A percentile compares a stretch with the other conserved stretches of the same genome.
phyloP scores from a whole-genome alignment of 805 yeast genomes.

The Scheffersomyces ergatensis region DNA sequence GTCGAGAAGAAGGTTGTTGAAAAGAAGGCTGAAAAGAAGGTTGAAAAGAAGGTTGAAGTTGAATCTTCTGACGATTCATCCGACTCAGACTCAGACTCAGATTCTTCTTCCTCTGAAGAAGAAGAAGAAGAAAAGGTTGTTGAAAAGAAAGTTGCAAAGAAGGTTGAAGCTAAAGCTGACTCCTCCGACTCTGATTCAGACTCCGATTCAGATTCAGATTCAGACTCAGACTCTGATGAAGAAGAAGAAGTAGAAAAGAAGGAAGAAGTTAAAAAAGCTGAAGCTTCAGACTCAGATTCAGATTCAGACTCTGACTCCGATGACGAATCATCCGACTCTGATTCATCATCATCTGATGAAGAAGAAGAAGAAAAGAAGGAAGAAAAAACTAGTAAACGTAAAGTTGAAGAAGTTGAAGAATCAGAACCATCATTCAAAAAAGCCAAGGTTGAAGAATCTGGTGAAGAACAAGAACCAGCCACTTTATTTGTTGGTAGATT shows the following conservation, averaged over 20 bases:
- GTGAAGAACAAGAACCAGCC: too few relatives aligned
- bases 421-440: conserved; percentile 47
- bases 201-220: conserved; percentile 22
- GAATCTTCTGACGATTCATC: conserved; percentile 18
- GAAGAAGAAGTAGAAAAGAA: conserved; percentile 16
- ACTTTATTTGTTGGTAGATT: conserved; percentile 96
- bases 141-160: conserved; percentile 27
- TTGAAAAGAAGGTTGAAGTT: conserved; percentile 26
- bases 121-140: conserved; percentile 6
- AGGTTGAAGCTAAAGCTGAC: conserved; percentile 18
- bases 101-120: conserved; percentile 16
- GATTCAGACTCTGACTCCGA: conserved; percentile 21
- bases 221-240: conserved; percentile 5
- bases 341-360: conserved; percentile 22
- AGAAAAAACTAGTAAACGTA: conserved; percentile 28
- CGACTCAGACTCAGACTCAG: conserved; percentile 18
- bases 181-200: conserved; percentile 24
- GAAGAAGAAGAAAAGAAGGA: conserved; percentile 29
- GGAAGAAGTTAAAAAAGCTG: conserved; percentile 7
- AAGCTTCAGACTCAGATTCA: conserved; percentile 15
- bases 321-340: conserved; percentile 28
- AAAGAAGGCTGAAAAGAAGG: conserved; percentile 20
- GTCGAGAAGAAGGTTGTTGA: conserved; percentile 10
- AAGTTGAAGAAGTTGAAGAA: conserved; percentile 33
- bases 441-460: conserved; percentile 45